Conservation (phyloP, 768 basidiomycete genomes). For the Neoboletus brunneissimus region DNA sequence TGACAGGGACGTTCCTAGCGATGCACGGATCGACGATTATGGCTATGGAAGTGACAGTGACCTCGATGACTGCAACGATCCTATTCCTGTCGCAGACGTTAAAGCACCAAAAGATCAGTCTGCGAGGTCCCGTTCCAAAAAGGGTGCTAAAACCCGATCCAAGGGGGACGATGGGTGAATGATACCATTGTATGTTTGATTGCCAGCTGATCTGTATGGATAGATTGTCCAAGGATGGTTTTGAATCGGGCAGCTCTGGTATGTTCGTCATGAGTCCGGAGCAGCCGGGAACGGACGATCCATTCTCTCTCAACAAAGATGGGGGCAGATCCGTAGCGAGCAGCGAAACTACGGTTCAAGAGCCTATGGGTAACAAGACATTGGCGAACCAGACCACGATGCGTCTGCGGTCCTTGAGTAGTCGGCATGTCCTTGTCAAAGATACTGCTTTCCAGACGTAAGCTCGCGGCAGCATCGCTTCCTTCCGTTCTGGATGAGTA, state of each 20-base stretch:
- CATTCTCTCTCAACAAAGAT: not conserved
- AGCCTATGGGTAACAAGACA: not conserved
- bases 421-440: conserved; percentile 26
- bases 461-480: not conserved
- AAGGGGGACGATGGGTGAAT: conserved; percentile 13
- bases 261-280: conserved; percentile 21
- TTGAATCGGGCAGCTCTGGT: conserved; percentile 13
- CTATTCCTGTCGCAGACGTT: not conserved
- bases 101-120: not conserved
- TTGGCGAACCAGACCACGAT: not conserved
- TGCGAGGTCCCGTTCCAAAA: not conserved
- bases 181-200: not conserved
- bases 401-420: conserved; percentile 16
- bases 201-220: not conserved
- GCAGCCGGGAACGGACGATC: not conserved
- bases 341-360: conserved; percentile 7
- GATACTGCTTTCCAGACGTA: conserved; percentile 32
- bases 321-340: conserved; percentile 1
- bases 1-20: conserved; percentile 8
- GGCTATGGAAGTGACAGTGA: conserved; percentile 36
- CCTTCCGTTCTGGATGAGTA: not conserved
- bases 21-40: conserved; percentile 20
- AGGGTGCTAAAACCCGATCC: not conserved
- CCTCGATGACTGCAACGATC: conserved; percentile 28
- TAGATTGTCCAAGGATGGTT: conserved; percentile 14